Evolutionary conservation across 768 basidiomycete species (phyloP).

Genomic region (Macrolepiota albuminosa): DNA sequence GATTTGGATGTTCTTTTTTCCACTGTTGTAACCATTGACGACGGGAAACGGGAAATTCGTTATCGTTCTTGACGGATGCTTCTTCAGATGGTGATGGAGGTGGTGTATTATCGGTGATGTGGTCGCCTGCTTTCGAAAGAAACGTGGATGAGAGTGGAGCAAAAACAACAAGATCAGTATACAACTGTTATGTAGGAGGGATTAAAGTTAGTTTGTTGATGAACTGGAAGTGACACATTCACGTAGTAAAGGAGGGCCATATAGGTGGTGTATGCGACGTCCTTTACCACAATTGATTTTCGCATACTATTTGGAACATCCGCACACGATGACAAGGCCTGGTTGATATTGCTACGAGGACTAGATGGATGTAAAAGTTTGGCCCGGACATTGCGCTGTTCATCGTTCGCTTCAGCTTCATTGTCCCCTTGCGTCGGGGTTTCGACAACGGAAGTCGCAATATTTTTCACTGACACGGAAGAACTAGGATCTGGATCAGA

Average conservation of each 20-base stretch:
- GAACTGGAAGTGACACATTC: conserved; percentile 17
- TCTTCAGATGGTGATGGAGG: conserved; percentile 25
- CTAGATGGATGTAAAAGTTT: conserved; percentile 20
- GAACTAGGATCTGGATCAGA: conserved; percentile 22
- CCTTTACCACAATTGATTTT: conserved; percentile 40
- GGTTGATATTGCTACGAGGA: conserved; percentile 13
- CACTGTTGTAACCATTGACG: conserved; percentile 74
- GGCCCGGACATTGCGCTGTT: conserved; percentile 19
- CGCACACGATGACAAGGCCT: not conserved
- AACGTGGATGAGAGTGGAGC: conserved; percentile 80
- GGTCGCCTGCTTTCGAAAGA: conserved; percentile 22
- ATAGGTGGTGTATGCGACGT: conserved; percentile 44
- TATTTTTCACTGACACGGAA: conserved; percentile 4
- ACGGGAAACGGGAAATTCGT: conserved; percentile 24
- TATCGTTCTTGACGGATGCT: conserved; percentile 16
- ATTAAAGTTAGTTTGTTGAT: not conserved
- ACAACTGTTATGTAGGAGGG: conserved; percentile 46
- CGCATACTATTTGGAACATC: conserved; percentile 9
- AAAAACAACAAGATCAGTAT: conserved; percentile 81
- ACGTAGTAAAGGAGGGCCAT: conserved; percentile 69
- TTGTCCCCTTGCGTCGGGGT: conserved; percentile 17
- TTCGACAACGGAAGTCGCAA: conserved; percentile 9
- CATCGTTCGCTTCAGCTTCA: conserved; percentile 15
- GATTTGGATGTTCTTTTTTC: conserved; percentile 53
- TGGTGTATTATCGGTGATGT: conserved; percentile 16